Conservation (phyloP, 75 land plant species). For the Cryptomeria japonica region DNA sequence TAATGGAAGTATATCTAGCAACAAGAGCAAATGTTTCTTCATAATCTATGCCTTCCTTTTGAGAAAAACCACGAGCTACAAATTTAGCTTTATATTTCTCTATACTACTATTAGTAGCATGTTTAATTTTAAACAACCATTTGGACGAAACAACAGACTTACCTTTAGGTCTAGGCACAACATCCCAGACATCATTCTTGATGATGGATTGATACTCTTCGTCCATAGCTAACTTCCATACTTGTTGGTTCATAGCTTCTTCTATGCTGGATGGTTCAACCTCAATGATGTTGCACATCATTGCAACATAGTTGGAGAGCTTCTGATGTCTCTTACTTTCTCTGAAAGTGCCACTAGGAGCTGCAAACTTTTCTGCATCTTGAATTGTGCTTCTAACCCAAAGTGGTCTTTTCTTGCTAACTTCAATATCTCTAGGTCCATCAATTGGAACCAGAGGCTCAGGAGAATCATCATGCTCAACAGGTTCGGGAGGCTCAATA, state of each 20-base stretch:
- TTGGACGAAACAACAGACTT: neutral
- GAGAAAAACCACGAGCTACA: neutral
- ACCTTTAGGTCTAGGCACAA: neutral
- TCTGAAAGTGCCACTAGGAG: no score
- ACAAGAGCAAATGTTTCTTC: neutral
- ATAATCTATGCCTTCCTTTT: neutral
- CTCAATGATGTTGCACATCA: neutral
- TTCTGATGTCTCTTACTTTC: no score
- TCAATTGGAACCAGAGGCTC: no score
- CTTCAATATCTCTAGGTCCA: no score
- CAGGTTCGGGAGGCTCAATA: no score
- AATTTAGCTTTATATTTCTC: neutral
- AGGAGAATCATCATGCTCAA: no score
- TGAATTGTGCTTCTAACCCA: no score
- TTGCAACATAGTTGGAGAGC: neutral
- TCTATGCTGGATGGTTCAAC: neutral
- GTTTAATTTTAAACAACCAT: neutral
- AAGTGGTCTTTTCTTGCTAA: no score
- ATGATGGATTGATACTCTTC: no score
- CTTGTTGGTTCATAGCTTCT: neutral
- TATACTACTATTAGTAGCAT: neutral
- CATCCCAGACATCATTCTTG: neutral
- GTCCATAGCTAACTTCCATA: neutral
- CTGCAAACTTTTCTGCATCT: no score
- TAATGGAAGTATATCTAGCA: no score